Conservation (phyloP, 768 basidiomycete genomes). For the Sporobolomyces pararoseus region DNA sequence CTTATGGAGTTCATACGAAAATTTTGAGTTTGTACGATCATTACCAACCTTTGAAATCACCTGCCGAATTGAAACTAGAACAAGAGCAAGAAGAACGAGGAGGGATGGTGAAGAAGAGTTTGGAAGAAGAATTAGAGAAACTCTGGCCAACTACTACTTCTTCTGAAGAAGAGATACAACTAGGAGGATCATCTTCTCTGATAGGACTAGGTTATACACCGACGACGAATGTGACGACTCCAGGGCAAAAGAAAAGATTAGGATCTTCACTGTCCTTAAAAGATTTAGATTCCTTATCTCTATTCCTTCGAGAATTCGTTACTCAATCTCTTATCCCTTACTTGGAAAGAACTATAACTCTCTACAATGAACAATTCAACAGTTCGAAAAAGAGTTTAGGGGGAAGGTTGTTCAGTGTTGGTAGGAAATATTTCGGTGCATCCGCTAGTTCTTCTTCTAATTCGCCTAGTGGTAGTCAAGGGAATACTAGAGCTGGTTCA, state of each 20-base stretch:
- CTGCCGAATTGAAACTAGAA: no score
- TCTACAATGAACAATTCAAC: constrained; percentile 26
- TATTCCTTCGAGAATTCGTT: neutral
- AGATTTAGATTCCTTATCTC: neutral
- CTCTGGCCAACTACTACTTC: no score
- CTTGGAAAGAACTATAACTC: neutral
- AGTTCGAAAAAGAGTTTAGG: constrained; percentile 47
- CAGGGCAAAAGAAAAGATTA: neutral
- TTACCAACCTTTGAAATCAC: neutral
- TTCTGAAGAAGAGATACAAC: no score
- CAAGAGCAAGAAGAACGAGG: no score
- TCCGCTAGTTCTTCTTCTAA: constrained; percentile 40
- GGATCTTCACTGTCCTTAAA: neutral
- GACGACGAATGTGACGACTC: neutral
- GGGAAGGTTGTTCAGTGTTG: constrained; percentile 52
- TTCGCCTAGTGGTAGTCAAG: neutral
- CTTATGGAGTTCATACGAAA: constrained; percentile 33
- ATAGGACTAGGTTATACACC: no score
- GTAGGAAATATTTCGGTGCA: constrained; percentile 52
- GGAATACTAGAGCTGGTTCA: constrained; percentile 1
- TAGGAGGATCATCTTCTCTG: no score
- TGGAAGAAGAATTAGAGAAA: neutral
- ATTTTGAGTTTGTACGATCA: constrained; percentile 26
- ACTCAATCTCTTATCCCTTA: neutral
- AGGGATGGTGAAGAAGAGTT: neutral